Evolutionary conservation across 257 asterid genomes (phyloP).

Genomic region (Ocimum tenuiflorum): DNA sequence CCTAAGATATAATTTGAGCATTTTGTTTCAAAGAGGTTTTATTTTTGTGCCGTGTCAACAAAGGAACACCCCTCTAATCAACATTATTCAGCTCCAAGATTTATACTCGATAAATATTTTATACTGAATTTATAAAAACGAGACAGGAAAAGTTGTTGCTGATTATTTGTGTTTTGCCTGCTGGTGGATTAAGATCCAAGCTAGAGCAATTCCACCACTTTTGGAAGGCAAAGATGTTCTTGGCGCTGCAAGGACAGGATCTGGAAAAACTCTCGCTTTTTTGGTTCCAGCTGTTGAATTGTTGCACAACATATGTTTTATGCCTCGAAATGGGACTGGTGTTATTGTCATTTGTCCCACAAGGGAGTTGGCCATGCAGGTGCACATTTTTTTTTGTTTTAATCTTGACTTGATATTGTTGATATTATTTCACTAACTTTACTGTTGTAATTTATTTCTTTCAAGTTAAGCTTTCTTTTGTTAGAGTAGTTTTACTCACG

Average conservation of each 20-base stretch:
- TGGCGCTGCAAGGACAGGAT: conserved; percentile 99
- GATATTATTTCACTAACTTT: too few species aligned
- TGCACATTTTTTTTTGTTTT: conserved; percentile 13
- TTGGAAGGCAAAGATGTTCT: conserved; percentile 82
- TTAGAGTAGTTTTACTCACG: too few species aligned
- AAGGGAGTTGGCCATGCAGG: conserved; percentile 95
- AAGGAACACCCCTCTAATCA: too few species aligned
- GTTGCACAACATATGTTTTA: conserved; percentile 41
- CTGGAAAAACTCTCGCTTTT: conserved; percentile 95
- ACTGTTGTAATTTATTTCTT: too few species aligned
- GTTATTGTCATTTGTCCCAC: conserved; percentile 88
- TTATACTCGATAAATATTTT: background rate
- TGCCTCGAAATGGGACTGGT: conserved; percentile 88
- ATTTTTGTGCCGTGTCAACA: too few species aligned
- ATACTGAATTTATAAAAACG: background rate
- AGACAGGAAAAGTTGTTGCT: background rate
- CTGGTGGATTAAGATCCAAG: conserved; percentile 65
- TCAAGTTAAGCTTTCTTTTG: too few species aligned
- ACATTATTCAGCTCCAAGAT: background rate
- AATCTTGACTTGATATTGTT: background rate
- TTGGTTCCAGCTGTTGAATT: conserved; percentile 82
- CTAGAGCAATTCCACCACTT: conserved; percentile 74
- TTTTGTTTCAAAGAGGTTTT: too few species aligned
- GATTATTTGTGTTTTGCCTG: background rate
- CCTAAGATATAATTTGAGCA: too few species aligned